phyloP scores from a whole-genome alignment of 176 grass and related monocot species.

The Avena sativa region DNA sequence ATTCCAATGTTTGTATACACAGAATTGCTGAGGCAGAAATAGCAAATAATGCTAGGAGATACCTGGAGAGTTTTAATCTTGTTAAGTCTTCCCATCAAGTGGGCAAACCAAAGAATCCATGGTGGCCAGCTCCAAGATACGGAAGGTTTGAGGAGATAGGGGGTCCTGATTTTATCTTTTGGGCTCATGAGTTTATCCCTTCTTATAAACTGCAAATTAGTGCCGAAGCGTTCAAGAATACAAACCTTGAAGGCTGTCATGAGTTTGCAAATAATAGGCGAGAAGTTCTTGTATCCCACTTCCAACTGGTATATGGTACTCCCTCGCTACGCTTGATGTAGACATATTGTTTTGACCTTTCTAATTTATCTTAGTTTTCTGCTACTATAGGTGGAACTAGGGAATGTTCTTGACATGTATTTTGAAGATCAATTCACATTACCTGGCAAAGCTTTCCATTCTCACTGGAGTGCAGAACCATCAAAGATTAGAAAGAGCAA shows the following conservation, averaged over 20 bases:
- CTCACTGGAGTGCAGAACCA: conserved; percentile 55
- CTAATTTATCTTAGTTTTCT: conserved; percentile 32
- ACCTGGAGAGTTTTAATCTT: conserved; percentile 52
- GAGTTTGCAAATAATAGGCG: conserved; percentile 67
- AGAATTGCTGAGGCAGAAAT: conserved; percentile 66
- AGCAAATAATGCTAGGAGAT: conserved; percentile 54
- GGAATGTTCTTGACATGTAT: conserved; percentile 86
- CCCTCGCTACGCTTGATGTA: conserved; percentile 18
- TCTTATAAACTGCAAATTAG: conserved; percentile 77
- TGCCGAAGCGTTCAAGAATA: conserved; percentile 54
- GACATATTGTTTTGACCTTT: neutral
- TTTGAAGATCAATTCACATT: conserved; percentile 90
- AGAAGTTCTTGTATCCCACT: conserved; percentile 87
- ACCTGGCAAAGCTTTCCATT: conserved; percentile 68
- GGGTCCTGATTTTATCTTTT: conserved; percentile 55
- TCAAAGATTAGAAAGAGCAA: conserved; percentile 66
- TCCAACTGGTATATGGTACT: conserved; percentile 81
- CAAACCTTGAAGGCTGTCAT: conserved; percentile 65
- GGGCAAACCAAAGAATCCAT: conserved; percentile 45
- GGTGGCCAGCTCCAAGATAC: conserved; percentile 70
- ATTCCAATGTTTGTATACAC: conserved; percentile 71
- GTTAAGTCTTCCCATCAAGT: conserved; percentile 23
- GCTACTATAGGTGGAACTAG: conserved; percentile 67
- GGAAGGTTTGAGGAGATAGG: conserved; percentile 59
- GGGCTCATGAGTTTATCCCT: conserved; percentile 73